Base-by-base conservation (phyloP, 2,329 filamentous ascomycete species). In the Passalora sequoiae region DNA sequence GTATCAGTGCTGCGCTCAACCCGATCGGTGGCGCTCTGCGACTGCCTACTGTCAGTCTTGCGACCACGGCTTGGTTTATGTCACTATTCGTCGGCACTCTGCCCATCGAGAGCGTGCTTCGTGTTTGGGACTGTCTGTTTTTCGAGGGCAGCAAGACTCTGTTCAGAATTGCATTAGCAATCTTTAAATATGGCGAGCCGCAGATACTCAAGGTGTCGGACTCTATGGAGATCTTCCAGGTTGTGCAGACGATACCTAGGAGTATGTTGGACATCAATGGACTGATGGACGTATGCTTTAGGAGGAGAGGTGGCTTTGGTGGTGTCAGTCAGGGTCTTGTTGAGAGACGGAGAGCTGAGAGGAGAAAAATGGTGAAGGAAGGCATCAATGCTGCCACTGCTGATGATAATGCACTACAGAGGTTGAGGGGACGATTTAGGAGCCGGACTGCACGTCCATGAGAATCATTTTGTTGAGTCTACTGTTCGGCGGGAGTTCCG, bases 1-100 rank as follows among this genome's bases (percentile, higher is more conserved):
- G 63, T 56, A 46, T 61, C 29, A 58, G 58, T 60, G 44, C 63
- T 58, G 66, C 72, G 53, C 59, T 69, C 52, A 56, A 66, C 58
- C 59, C 58, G 38, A 64, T 65, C 38, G 68, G 44, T 61, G 63
- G 15, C 43, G 68, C 38, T 67, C 65, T 61, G 6, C 77, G 84
- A 4, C 75, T 96, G 8, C 91, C 91, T 0, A 89, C 91, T 9
- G 91, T 97, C 53, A 92, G 87, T 0, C 76, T 97, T 4, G 94
- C 89, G 55, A 88, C 92, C 66, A 95, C 89, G 7, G 86, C 89
- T 3, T 97, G 91, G 91, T 94, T 97, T 66, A 96, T 97, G 91
- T 94, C 86, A 37, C 86, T 92, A 57, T 96, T 92, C 65, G 92
- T 96, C 49, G 89, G 89, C 40, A 94, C 87, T 0, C 71, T 97